Percentiles rank a stretch among this genome's conserved stretches.
These are phyloP conservation scores for Magnaporthales sp. DNA, from an alignment of 2,329 filamentous ascomycete species.

Conservation along the genomic window DNA sequence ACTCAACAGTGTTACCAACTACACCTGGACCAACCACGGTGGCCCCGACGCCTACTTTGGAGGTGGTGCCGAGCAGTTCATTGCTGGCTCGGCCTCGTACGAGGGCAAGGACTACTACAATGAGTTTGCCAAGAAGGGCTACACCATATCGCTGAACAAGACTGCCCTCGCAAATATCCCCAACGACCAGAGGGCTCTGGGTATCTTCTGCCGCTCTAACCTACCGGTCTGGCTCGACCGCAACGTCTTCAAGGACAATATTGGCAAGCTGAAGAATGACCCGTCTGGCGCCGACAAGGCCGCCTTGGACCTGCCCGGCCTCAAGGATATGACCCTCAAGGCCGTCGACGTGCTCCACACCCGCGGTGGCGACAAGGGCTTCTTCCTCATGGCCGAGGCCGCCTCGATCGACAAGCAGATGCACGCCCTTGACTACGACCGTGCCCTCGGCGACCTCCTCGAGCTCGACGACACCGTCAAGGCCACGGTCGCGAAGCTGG, in stretches of 20 bases:
- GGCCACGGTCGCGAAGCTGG: slow-evolving; percentile 63
- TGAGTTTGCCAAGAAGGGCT: slow-evolving; percentile 63
- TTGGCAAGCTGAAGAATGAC: slow-evolving; percentile 56
- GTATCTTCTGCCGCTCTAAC: slow-evolving; percentile 67
- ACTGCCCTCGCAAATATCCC: slow-evolving; percentile 54
- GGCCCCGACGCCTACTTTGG: slow-evolving; percentile 79
- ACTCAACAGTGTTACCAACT: slow-evolving; percentile 68
- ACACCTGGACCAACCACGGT: slow-evolving; percentile 67
- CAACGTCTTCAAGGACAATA: slow-evolving; percentile 68
- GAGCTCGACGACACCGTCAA: slow-evolving; percentile 79
- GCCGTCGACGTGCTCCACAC: slow-evolving; percentile 70
- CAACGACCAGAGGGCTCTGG: slow-evolving; percentile 56
- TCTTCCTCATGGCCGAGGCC: slow-evolving; percentile 82
- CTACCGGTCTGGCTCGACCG: slow-evolving; percentile 82
- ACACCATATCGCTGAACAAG: slow-evolving; percentile 65
- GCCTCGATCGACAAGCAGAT: slow-evolving; percentile 87
- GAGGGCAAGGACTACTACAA: slow-evolving; percentile 71
- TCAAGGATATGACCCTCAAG: slow-evolving; percentile 87
- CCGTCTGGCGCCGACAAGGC: slow-evolving; percentile 55
- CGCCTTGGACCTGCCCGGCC: slow-evolving; percentile 68
- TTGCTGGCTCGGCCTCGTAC: slow-evolving; percentile 55
- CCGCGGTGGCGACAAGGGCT: slow-evolving; percentile 60
- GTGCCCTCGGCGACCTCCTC: slow-evolving; percentile 73
- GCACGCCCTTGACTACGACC: slow-evolving; percentile 79
- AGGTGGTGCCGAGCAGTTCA: slow-evolving; percentile 75